Evolutionary conservation across 2,329 filamentous ascomycete species (phyloP).

Genomic region (Didymella segeticola): DNA sequence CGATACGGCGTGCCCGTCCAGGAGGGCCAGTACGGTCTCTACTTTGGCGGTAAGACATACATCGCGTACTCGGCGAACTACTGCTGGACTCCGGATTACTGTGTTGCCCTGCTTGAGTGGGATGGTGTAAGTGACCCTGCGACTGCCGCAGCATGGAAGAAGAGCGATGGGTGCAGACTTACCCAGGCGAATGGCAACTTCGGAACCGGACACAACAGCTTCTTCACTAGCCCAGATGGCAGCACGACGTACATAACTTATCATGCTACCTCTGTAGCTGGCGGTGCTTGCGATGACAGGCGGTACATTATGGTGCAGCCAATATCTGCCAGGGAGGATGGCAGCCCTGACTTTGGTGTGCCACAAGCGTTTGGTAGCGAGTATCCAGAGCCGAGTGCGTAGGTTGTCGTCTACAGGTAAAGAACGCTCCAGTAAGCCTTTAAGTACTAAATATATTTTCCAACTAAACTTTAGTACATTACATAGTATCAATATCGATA

Average conservation of each 20-base stretch:
- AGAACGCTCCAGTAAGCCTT: too few species aligned
- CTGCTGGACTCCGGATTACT: slow-evolving; percentile 64
- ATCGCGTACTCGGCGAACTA: slow-evolving; percentile 62
- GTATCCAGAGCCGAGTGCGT: not conserved
- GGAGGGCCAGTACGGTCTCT: slow-evolving; percentile 62
- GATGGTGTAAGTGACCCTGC: slow-evolving; percentile 56
- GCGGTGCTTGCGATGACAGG: slow-evolving; percentile 60
- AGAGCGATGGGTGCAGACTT: slow-evolving; percentile 58
- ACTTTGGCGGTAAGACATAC: slow-evolving; percentile 61
- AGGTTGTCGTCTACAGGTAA: too few species aligned
- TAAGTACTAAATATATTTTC: too few species aligned
- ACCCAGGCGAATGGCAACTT: slow-evolving; percentile 63
- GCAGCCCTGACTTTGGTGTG: slow-evolving; percentile 60
- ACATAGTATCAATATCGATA: too few species aligned
- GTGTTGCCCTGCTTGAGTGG: slow-evolving; percentile 61
- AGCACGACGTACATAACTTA: slow-evolving; percentile 63
- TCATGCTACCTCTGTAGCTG: slow-evolving; percentile 59
- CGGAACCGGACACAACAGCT: slow-evolving; percentile 64
- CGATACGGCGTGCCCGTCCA: slow-evolving; percentile 59
- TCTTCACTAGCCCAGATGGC: slow-evolving; percentile 63
- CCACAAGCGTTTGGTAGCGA: slow-evolving; percentile 8
- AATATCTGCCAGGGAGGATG: slow-evolving; percentile 59
- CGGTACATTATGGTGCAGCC: slow-evolving; percentile 62
- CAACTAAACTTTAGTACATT: too few species aligned
- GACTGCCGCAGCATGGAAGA: slow-evolving; percentile 57